Base-by-base conservation (phyloP, 257 asterid genomes). In the Solanum paucissectum region DNA sequence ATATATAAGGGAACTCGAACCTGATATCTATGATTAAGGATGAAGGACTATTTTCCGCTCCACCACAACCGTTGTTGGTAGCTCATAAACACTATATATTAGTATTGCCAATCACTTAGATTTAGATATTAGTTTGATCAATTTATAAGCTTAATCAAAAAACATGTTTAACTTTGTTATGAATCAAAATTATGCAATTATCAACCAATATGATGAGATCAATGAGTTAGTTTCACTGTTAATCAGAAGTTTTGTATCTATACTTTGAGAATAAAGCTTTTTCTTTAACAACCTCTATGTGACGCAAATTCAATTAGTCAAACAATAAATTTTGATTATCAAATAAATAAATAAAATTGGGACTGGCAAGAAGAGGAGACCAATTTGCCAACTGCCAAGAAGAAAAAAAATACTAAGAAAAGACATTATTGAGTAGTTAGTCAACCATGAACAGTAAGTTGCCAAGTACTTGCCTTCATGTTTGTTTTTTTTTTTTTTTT, bases 151-250 rank as follows among this genome's bases (percentile, higher is more conserved):
- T 68, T 68, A 68, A n/a, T 5, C 2, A 2, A 6, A 68, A 68
- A 2, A 27, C 29, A n/a, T 12, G 12, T 3, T 27, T 68, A 27
- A 12, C 5, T 27, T 27, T 68, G 10, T 5, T 64, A 64, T 64
- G 12, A 64, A 64, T 25, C 12, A 64, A 27, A 6, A 68, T 1
- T 3, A 27, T 6, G 1, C 10, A 6, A 6, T 3, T 29, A 3
- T 13, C 21, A 68, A 68, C 2, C 1, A 32, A 7, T 32, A 7
- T 16, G 3, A 33, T 20, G 3, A 1, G 3, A 33, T 34, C 4
- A 34, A 34, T 9, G 12, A 72, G 7, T 18, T 2, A 0, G 0
- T 4, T 33, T 2, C 46, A 8, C 1, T 1, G 2, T 34, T 72
- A 72, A 34, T 1, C 4, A 72, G 1, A 72, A 18, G 1, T 18